Conservation (phyloP, 73 alveolate genomes). For the Blepharisma japonicum region DNA sequence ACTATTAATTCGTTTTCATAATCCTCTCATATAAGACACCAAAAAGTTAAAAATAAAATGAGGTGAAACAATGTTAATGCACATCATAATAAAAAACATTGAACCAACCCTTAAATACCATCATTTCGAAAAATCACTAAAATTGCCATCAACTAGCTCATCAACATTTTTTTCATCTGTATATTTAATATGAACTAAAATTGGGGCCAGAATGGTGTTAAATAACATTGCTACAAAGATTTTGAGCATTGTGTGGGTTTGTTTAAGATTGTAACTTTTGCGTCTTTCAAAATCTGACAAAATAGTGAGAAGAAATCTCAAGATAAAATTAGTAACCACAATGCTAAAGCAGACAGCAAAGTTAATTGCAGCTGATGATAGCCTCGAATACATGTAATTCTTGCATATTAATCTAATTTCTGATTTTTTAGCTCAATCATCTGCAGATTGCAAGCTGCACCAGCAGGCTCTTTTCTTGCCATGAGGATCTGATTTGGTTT, state of each 20-base stretch:
- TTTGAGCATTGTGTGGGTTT: too few species aligned
- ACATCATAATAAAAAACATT: not conserved
- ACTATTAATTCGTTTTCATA: too few species aligned
- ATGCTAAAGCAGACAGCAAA: constrained; percentile 13
- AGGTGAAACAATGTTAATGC: constrained; percentile 2
- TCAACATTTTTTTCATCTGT: not conserved
- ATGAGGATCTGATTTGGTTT: not conserved
- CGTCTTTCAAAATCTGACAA: not conserved
- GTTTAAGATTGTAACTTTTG: too few species aligned
- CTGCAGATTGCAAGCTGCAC: not conserved
- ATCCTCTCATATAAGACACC: too few species aligned
- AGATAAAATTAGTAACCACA: constrained; percentile 32
- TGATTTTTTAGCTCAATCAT: not conserved
- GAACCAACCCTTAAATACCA: constrained; percentile 19
- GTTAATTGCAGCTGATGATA: not conserved
- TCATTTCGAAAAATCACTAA: not conserved
- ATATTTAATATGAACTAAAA: not conserved
- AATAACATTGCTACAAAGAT: constrained; percentile 49
- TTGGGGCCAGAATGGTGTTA: constrained; percentile 33
- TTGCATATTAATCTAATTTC: not conserved
- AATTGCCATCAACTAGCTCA: not conserved
- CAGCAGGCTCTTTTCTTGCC: not conserved
- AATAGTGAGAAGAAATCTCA: constrained; percentile 36
- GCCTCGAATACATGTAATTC: not conserved
- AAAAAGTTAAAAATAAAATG: constrained; percentile 1